These are phyloP conservation scores for Candida sakaeoensis DNA, from an alignment of 805 yeast species.

Conservation along the genomic window DNA sequence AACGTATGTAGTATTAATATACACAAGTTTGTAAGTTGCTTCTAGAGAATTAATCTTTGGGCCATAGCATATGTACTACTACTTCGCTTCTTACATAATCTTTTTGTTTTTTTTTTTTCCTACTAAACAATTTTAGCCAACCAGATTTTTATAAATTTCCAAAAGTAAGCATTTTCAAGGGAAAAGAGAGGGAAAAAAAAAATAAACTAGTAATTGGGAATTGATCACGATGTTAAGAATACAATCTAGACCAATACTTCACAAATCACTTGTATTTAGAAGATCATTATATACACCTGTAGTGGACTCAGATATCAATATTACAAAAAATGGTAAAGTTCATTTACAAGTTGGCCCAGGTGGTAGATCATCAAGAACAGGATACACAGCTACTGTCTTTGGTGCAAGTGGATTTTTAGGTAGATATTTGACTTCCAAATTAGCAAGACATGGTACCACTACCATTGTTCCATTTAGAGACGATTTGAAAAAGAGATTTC, in stretches of 20 bases:
- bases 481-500: constrained; percentile 69
- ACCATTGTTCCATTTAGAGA: constrained; percentile 80
- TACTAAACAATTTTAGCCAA: neutral
- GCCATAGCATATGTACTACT: too few relatives aligned
- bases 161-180: neutral
- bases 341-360: constrained; percentile 69
- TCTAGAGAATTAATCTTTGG: too few relatives aligned
- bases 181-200: too few relatives aligned
- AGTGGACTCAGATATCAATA: constrained; percentile 57
- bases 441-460: constrained; percentile 79
- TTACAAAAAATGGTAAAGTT: constrained; percentile 74
- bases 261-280: constrained; percentile 7
- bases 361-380: constrained; percentile 82
- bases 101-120: too few relatives aligned
- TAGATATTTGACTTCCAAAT: constrained; percentile 61
- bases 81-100: too few relatives aligned
- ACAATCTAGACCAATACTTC: constrained; percentile 15
- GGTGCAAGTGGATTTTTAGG: constrained; percentile 83
- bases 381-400: constrained; percentile 84
- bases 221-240: constrained; percentile 24
- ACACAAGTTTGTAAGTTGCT: too few relatives aligned
- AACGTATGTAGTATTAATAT: neutral
- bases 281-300: constrained; percentile 40
- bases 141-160: constrained; percentile 3
- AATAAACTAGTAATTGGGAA: neutral